Conservation (phyloP, 75 land plant genomes). For the Adiantum capillusveneris region DNA sequence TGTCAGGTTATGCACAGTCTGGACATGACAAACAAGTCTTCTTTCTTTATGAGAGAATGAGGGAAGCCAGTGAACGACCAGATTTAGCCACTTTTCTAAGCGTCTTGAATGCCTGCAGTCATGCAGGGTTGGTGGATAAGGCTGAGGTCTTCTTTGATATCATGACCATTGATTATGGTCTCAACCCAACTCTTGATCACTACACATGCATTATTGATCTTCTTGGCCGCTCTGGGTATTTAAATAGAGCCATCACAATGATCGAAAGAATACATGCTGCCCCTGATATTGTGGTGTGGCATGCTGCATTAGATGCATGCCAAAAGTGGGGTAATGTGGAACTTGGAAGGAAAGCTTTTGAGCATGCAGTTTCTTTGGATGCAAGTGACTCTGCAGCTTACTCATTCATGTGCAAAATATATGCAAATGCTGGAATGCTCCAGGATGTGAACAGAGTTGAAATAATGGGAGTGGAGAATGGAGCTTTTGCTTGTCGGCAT, state of each 20-base stretch:
- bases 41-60: slow-evolving; percentile 3
- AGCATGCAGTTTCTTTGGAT: background rate
- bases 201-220: slow-evolving; percentile 21
- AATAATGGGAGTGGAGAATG: too few species aligned
- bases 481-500: too few species aligned
- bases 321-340: background rate
- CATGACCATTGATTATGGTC: slow-evolving; percentile 5
- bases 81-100: slow-evolving; percentile 2
- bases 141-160: background rate
- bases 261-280: slow-evolving; percentile 35
- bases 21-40: slow-evolving; percentile 13
- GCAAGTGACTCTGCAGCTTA: background rate
- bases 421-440: background rate
- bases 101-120: slow-evolving; percentile 7
- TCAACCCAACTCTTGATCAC: slow-evolving; percentile 9
- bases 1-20: slow-evolving; percentile 9
- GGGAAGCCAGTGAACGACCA: background rate
- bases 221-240: slow-evolving; percentile 8
- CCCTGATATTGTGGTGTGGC: slow-evolving; percentile 4
- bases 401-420: background rate
- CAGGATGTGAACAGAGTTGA: background rate
- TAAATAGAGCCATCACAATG: slow-evolving; percentile 15
- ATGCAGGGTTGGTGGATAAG: slow-evolving; percentile 12
- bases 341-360: too few species aligned
- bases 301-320: slow-evolving; percentile 1